A percentile compares a stretch with the other conserved stretches of the same genome.
These are phyloP conservation scores for Ceratocystis destructans DNA, from an alignment of 2,329 filamentous ascomycete genomes.

Conservation along the genomic window DNA sequence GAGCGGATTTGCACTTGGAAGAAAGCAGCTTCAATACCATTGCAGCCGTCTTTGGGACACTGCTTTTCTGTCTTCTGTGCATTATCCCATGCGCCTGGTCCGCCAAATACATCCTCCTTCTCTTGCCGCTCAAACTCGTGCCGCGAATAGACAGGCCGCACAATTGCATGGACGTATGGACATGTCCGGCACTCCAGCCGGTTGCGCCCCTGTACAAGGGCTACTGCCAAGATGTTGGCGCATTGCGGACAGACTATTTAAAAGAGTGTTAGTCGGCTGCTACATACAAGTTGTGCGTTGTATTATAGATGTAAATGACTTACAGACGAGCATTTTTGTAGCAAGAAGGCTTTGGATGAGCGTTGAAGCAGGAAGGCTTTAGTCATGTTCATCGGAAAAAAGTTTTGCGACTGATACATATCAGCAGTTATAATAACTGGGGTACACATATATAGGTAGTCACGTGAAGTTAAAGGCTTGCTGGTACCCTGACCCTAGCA, in stretches of 20 bases:
- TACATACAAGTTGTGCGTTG: background rate
- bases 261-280: slow-evolving; percentile 20
- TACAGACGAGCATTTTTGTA: slow-evolving; percentile 52
- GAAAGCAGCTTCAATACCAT: slow-evolving; percentile 76
- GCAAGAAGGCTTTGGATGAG: background rate
- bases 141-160: slow-evolving; percentile 65
- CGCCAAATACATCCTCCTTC: slow-evolving; percentile 79
- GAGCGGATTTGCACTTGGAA: slow-evolving; percentile 96
- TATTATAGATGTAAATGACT: slow-evolving; percentile 18
- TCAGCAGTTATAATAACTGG: no score
- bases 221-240: slow-evolving; percentile 70
- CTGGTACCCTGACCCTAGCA: background rate
- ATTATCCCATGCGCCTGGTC: slow-evolving; percentile 78
- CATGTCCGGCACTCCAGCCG: slow-evolving; percentile 92
- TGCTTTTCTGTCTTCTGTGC: slow-evolving; percentile 72
- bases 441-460: background rate
- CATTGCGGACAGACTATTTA: slow-evolving; percentile 63
- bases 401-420: background rate
- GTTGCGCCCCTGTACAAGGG: slow-evolving; percentile 48
- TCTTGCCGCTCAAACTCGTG: slow-evolving; percentile 78
- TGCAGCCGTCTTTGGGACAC: slow-evolving; percentile 69
- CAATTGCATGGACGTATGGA: slow-evolving; percentile 78
- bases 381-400: background rate
- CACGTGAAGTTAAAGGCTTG: background rate
- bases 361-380: background rate